A percentile compares a stretch with the other conserved stretches of the same genome.
Evolutionary conservation across 2,329 filamentous ascomycete genomes (phyloP).

Genomic region (Penicillium sp.): DNA sequence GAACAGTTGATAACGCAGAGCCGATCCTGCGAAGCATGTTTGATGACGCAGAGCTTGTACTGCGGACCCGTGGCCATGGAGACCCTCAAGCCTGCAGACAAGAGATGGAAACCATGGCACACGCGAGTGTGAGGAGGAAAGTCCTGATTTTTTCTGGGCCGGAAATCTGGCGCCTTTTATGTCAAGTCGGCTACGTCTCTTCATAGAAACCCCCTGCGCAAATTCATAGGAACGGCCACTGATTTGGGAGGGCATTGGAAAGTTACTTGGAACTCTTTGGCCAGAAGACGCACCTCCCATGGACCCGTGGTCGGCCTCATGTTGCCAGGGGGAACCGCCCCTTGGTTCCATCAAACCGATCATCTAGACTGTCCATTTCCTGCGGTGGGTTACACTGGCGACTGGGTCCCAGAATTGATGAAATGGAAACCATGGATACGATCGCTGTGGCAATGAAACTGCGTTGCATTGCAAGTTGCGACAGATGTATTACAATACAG

Average conservation of each 20-base stretch:
- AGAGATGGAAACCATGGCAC: neutral
- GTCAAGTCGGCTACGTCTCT: neutral
- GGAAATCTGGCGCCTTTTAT: neutral
- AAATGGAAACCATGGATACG: neutral
- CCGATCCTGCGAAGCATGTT: too few relatives aligned
- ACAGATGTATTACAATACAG: neutral
- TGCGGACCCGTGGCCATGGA: too few relatives aligned
- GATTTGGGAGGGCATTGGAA: too few relatives aligned
- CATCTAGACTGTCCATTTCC: neutral
- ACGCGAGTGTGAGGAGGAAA: neutral
- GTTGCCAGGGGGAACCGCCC: neutral
- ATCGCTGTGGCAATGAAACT: neutral
- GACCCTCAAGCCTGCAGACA: neutral
- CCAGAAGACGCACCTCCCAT: too few relatives aligned
- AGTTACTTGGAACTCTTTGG: too few relatives aligned
- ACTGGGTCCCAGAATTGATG: neutral
- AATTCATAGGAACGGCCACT: neutral
- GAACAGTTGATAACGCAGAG: too few relatives aligned
- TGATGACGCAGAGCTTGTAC: too few relatives aligned
- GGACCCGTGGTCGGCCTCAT: neutral
- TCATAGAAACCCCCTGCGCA: neutral
- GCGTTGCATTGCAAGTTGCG: neutral
- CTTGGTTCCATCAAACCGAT: neutral
- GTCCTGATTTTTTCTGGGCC: neutral
- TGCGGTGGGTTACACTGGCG: neutral